Conservation (phyloP, 306 rosid species). For the Lupinus albus region DNA sequence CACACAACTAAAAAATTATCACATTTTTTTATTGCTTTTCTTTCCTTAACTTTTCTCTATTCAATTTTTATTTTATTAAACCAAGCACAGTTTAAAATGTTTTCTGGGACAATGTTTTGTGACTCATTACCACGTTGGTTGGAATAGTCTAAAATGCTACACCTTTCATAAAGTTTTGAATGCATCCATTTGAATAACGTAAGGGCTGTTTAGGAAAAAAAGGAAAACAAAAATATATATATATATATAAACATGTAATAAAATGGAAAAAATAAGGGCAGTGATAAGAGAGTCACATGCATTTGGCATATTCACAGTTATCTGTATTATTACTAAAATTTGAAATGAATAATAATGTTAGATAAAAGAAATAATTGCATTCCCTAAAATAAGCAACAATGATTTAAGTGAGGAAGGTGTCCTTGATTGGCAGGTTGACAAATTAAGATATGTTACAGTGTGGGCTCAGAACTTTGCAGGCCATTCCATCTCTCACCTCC, state of each 20-base stretch:
- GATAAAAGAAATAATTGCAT: no score
- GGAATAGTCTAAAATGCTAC: slow-evolving; percentile 19
- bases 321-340: no score
- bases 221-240: not conserved
- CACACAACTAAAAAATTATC: no score
- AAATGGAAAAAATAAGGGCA: not conserved
- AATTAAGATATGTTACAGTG: slow-evolving; percentile 48
- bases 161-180: not conserved
- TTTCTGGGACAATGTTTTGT: no score
- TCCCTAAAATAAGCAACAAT: slow-evolving; percentile 36
- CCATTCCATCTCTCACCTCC: slow-evolving; percentile 49
- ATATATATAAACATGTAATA: not conserved
- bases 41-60: no score
- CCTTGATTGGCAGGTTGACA: not conserved
- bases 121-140: no score
- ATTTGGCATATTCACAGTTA: not conserved
- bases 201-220: not conserved
- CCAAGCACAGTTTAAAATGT: no score
- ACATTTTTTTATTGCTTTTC: no score
- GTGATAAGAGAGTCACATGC: not conserved
- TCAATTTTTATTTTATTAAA: no score
- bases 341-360: no score
- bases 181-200: not conserved
- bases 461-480: slow-evolving; percentile 59
- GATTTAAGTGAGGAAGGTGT: slow-evolving; percentile 44